A percentile compares a stretch with the other conserved stretches of the same genome.
phyloP scores from a whole-genome alignment of 2,329 filamentous ascomycete species.

The Xylariales sp. region DNA sequence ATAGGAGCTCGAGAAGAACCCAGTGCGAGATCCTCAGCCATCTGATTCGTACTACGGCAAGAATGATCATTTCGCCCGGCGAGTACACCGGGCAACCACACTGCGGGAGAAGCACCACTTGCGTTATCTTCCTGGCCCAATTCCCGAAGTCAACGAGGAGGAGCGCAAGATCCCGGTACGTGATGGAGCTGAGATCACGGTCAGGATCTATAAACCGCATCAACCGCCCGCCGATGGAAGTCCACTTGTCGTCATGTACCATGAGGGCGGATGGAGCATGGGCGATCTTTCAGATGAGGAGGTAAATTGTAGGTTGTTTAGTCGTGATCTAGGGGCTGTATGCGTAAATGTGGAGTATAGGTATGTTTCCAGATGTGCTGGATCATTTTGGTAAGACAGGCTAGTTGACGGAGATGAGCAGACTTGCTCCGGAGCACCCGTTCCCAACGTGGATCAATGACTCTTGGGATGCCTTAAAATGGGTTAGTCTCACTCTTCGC shows the following conservation, averaged over 20 bases:
- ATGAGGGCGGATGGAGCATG: constrained; percentile 30
- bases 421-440: constrained; percentile 39
- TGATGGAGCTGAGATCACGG: constrained; percentile 26
- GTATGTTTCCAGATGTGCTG: constrained; percentile 9
- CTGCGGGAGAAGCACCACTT: constrained; percentile 23
- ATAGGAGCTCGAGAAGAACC: constrained; percentile 16
- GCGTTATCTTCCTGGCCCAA: constrained; percentile 20
- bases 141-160: constrained; percentile 22
- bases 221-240: constrained; percentile 10
- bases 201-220: constrained; percentile 28
- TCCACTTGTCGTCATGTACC: constrained; percentile 29
- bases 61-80: constrained; percentile 13
- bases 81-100: constrained; percentile 20
- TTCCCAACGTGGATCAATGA: constrained; percentile 41
- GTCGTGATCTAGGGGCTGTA: constrained; percentile 30
- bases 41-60: constrained; percentile 20
- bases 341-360: constrained; percentile 38
- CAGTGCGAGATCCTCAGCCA: constrained; percentile 16
- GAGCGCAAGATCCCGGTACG: constrained; percentile 28
- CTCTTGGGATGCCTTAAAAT: constrained; percentile 40
- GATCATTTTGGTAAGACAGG: neutral
- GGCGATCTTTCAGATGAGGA: constrained; percentile 29
- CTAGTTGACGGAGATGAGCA: neutral
- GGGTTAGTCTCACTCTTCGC: constrained; percentile 24
- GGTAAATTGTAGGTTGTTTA: constrained; percentile 26